Conservation (phyloP, 2,329 filamentous ascomycete species). For the Magnaporthales sp. region DNA sequence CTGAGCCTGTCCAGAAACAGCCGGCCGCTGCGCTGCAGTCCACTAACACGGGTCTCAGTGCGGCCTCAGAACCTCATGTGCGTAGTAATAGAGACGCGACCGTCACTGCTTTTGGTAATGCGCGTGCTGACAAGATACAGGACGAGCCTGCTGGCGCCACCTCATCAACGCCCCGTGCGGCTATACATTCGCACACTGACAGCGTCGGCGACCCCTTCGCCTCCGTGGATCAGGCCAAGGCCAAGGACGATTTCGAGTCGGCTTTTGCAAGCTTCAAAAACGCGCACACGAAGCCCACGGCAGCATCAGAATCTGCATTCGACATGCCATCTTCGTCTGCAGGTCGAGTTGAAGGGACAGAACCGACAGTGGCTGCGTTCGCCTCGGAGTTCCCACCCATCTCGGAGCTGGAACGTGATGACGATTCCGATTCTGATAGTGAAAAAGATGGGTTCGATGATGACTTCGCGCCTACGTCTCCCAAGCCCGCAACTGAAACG, state of each 20-base stretch:
- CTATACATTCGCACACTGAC: slow-evolving; percentile 13
- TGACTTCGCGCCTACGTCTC: slow-evolving; percentile 66
- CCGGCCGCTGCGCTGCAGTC: slow-evolving; percentile 27
- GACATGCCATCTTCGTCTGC: background rate
- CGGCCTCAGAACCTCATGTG: slow-evolving; percentile 15
- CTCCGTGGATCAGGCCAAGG: slow-evolving; percentile 45
- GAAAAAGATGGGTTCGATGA: slow-evolving; percentile 77
- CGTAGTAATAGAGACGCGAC: background rate
- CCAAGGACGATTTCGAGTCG: slow-evolving; percentile 76
- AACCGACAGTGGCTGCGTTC: slow-evolving; percentile 28
- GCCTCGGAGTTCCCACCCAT: slow-evolving; percentile 88
- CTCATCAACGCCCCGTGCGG: slow-evolving; percentile 6
- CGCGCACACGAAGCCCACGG: slow-evolving; percentile 32
- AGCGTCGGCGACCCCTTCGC: slow-evolving; percentile 40
- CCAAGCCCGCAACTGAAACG: slow-evolving; percentile 20
- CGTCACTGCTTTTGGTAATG: background rate
- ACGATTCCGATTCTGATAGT: slow-evolving; percentile 73
- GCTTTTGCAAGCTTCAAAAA: slow-evolving; percentile 70
- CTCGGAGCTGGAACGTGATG: slow-evolving; percentile 70
- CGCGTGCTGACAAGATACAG: background rate
- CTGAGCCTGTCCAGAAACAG: slow-evolving; percentile 14
- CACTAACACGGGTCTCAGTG: slow-evolving; percentile 24
- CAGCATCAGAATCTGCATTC: slow-evolving; percentile 8
- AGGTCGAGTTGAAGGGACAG: slow-evolving; percentile 6
- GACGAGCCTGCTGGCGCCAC: background rate